Evolutionary conservation across 192 early-diverging fungal species (phyloP).

Genomic region (Backusella morwellensis): DNA sequence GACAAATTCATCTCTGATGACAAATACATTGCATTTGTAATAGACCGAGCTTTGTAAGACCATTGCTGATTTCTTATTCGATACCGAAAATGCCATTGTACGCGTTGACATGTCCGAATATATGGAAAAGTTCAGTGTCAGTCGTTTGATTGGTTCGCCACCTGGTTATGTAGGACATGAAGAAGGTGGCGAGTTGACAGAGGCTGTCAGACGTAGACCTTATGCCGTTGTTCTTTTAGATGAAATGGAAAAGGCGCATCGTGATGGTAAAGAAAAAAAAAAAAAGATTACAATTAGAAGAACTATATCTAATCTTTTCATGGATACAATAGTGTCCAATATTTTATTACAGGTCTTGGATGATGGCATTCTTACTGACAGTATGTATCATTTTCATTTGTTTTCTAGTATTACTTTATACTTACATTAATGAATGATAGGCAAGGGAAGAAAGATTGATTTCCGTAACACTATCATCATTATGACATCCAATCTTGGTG

Average conservation of each 20-base stretch:
- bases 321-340: slow-evolving; percentile 60
- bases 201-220: slow-evolving; percentile 86
- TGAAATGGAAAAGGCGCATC: slow-evolving; percentile 98
- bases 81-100: slow-evolving; percentile 93
- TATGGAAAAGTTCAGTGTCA: slow-evolving; percentile 76
- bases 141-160: slow-evolving; percentile 91
- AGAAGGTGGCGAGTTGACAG: slow-evolving; percentile 94
- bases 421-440: slow-evolving; percentile 20
- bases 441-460: slow-evolving; percentile 88
- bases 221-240: slow-evolving; percentile 96
- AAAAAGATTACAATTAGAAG: not conserved
- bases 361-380: slow-evolving; percentile 92
- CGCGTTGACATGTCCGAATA: slow-evolving; percentile 99
- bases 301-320: not conserved
- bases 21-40: not conserved
- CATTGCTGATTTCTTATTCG: slow-evolving; percentile 87
- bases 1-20: slow-evolving; percentile 14
- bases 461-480: slow-evolving; percentile 97
- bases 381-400: slow-evolving; percentile 11
- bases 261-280: slow-evolving; percentile 28
- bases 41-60: slow-evolving; percentile 75
- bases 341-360: slow-evolving; percentile 85
- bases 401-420: not conserved
- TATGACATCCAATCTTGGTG: slow-evolving; percentile 65
- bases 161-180: slow-evolving; percentile 98